Evolutionary conservation across 2,329 filamentous ascomycete species (phyloP).

Genomic region (Colletotrichum sp.): DNA sequence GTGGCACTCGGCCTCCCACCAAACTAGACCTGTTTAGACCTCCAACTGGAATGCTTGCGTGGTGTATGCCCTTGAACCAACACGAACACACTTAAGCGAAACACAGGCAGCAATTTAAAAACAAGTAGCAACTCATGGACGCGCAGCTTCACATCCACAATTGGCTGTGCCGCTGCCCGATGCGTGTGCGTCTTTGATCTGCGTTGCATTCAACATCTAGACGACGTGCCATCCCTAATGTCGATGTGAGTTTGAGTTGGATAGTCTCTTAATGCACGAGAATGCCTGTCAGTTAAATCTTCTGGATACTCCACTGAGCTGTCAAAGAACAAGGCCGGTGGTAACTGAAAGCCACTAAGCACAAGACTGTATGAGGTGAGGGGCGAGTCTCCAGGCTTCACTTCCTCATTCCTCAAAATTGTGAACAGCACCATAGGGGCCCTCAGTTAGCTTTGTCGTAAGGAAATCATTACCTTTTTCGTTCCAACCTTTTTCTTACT

Average conservation of each 20-base stretch:
- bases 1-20: background rate
- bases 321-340: background rate
- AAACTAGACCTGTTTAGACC: background rate
- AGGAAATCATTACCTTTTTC: no score
- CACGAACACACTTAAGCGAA: background rate
- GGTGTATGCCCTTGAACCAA: background rate
- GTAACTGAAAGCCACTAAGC: background rate
- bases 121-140: background rate
- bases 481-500: no score
- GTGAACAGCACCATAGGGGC: background rate
- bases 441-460: background rate
- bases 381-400: background rate
- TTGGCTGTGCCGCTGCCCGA: background rate
- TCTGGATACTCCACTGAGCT: background rate
- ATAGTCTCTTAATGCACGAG: background rate
- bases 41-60: background rate
- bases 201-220: background rate
- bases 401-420: background rate
- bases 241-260: background rate
- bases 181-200: background rate
- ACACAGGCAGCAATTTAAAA: background rate
- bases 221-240: background rate
- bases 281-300: background rate
- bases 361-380: background rate
- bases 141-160: background rate